These are phyloP conservation scores for Lasiosphaeriaceae sp. DNA, from an alignment of 495 filamentous ascomycete species.

Conservation along the genomic window DNA sequence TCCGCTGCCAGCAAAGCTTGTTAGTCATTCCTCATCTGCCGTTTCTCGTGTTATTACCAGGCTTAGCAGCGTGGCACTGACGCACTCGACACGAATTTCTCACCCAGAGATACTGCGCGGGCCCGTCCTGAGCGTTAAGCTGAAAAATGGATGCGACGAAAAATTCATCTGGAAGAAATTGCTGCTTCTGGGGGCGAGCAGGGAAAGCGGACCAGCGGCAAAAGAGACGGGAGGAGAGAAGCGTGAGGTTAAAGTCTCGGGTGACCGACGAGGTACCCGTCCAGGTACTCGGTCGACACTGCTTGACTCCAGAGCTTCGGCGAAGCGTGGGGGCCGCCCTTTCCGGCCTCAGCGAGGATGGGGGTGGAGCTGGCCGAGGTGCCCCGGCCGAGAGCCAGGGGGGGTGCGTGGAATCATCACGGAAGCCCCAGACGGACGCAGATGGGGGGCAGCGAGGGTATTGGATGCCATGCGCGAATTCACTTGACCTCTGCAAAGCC, in stretches of 20 bases:
- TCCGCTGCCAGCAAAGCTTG: no score
- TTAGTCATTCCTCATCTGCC: not conserved
- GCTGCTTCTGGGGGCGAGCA: slow-evolving; percentile 2
- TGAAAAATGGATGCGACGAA: not conserved
- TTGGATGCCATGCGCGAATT: no score
- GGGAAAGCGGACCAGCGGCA: slow-evolving; percentile 13
- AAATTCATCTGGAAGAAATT: slow-evolving; percentile 11
- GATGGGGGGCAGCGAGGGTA: no score
- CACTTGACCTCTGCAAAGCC: no score
- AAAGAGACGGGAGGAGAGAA: slow-evolving; percentile 1
- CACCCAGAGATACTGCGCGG: not conserved
- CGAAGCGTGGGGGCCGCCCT: slow-evolving; percentile 17
- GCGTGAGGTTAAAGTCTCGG: not conserved
- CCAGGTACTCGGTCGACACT: slow-evolving; percentile 4
- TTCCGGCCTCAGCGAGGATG: slow-evolving; percentile 14
- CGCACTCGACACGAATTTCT: not conserved
- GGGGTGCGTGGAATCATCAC: slow-evolving; percentile 1
- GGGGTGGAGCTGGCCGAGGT: slow-evolving; percentile 16
- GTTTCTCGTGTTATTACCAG: not conserved
- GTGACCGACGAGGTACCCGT: slow-evolving; percentile 11
- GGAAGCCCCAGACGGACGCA: not conserved
- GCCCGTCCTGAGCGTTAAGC: not conserved
- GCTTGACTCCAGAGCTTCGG: slow-evolving; percentile 12
- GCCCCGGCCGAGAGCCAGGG: slow-evolving; percentile 8
- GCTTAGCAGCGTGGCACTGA: not conserved